phyloP scores from a whole-genome alignment of 1,284 basidiomycete genomes.

The Cutaneotrichosporon spelunceum region DNA sequence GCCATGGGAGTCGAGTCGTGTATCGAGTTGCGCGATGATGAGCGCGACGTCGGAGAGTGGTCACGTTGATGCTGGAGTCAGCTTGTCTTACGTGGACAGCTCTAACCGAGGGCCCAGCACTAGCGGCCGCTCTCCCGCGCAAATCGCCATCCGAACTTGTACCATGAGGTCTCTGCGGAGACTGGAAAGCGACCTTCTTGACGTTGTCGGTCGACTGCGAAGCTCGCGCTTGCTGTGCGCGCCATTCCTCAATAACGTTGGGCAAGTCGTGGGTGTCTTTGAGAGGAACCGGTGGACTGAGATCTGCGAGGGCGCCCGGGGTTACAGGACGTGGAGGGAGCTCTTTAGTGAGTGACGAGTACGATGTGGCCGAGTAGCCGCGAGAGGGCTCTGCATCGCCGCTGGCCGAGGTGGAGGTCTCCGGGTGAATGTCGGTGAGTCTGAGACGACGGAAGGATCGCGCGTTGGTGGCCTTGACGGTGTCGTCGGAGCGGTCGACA shows the following conservation, averaged over 20 bases:
- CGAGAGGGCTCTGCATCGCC: neutral
- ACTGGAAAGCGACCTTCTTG: conserved; percentile 24
- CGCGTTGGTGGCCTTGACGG: conserved; percentile 8
- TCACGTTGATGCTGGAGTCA: neutral
- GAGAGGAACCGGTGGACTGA: neutral
- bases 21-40: conserved; percentile 3
- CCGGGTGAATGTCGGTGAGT: neutral
- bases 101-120: neutral
- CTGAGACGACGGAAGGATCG: conserved; percentile 4
- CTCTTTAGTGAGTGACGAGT: neutral
- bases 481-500: conserved; percentile 14
- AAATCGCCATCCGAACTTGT: conserved; percentile 16
- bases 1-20: neutral
- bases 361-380: neutral
- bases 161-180: conserved; percentile 1
- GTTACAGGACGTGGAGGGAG: conserved; percentile 9
- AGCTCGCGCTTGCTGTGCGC: neutral
- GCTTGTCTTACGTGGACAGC: neutral
- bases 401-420: neutral
- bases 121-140: conserved; percentile 3
- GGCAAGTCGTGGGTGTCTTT: neutral
- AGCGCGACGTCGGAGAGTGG: conserved; percentile 4
- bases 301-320: neutral
- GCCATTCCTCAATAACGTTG: neutral
- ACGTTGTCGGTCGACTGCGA: conserved; percentile 17